Evolutionary conservation across 352 stramenopile genomes (phyloP), one percentile per base, ranked within the genome.

Genomic region (Pythium guiyangense): DNA sequence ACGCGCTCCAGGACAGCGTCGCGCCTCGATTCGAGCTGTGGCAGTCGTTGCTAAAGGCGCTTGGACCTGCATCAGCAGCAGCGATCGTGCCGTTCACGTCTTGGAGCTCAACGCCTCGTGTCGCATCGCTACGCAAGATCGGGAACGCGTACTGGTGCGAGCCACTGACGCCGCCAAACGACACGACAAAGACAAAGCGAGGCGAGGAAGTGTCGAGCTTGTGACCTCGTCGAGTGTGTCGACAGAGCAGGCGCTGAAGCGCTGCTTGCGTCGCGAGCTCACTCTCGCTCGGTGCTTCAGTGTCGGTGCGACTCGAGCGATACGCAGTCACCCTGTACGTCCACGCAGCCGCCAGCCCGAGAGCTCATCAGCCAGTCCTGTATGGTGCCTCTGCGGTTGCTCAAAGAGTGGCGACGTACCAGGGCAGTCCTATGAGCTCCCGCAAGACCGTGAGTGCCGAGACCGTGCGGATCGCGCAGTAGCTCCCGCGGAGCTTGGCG

Each of bases 401-500:
- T n/a, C n/a, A n/a, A n/a, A n/a, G n/a, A n/a, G n/a, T n/a, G n/a
- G n/a, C 29, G 29, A 34, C 60, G 26, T 63, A 84, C 73, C 73
- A 84, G 35, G 68, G 70, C 17, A 60, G 54, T 3, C 77, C 74
- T 14, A 73, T 75, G 15, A 88, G 55, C 17, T 85, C 75, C 45
- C 51, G 59, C 0, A 88, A 51, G 39, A 85, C 69, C 4, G 37
- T 5, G 20, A 74, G 54, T 0, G 70, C 74, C 1, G 76, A 18
- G 27, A 76, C 44, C 0, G 9, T 44, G 0, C 51, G 18, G 29
- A 81, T 37, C 5, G 58, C 49, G 1, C 43, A 45, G 43, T 83
- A 89, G 55, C 66, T 73, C 5, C 74, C 74, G 54, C 69, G 69
- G 9, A 81, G 43, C 39, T 89, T 89, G 6, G 72, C 79, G 17